These are phyloP conservation scores for Wickerhamiella allomyrinae DNA, from an alignment of 805 yeast species.

Conservation along the genomic window DNA sequence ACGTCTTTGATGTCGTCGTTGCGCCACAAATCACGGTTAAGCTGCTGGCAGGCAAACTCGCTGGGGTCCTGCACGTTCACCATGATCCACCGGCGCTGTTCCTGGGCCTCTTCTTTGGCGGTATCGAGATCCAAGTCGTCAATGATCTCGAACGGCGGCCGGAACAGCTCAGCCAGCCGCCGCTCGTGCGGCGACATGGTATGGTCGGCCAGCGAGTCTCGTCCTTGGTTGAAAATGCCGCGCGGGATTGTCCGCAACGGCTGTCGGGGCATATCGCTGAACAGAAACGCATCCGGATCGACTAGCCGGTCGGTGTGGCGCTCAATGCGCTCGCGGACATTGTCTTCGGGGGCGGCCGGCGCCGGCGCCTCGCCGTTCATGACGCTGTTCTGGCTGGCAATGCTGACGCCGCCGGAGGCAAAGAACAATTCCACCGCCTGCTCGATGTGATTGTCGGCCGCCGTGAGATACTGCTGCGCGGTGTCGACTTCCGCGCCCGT, in stretches of 20 bases:
- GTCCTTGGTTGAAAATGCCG: conserved; percentile 41
- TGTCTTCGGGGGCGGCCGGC: conserved; percentile 29
- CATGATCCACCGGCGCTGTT: conserved; percentile 61
- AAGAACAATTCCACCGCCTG: conserved; percentile 72
- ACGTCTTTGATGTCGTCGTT: conserved; percentile 45
- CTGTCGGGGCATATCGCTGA: conserved; percentile 10
- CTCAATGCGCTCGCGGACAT: conserved; percentile 63
- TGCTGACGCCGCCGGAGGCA: conserved; percentile 36
- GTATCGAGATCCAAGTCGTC: conserved; percentile 50
- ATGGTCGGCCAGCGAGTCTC: conserved; percentile 12
- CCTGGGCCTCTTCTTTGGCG: conserved; percentile 57
- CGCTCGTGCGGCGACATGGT: conserved; percentile 25
- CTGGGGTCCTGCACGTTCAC: conserved; percentile 76
- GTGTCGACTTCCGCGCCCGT: conserved; percentile 57
- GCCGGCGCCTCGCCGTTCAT: conserved; percentile 1
- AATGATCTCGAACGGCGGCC: conserved; percentile 90
- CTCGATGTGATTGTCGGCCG: conserved; percentile 65
- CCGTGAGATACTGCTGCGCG: conserved; percentile 65
- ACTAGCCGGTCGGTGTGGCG: conserved; percentile 67
- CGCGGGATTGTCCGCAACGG: conserved; percentile 14
- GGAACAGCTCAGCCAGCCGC: conserved; percentile 65
- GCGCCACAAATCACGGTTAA: conserved; percentile 92
- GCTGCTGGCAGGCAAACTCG: conserved; percentile 75
- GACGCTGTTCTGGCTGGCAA: conserved; percentile 14
- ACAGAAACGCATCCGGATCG: conserved; percentile 27